Conservation (phyloP, 1,139 yeast genomes). For the Kurtzmaniella natalensis region DNA sequence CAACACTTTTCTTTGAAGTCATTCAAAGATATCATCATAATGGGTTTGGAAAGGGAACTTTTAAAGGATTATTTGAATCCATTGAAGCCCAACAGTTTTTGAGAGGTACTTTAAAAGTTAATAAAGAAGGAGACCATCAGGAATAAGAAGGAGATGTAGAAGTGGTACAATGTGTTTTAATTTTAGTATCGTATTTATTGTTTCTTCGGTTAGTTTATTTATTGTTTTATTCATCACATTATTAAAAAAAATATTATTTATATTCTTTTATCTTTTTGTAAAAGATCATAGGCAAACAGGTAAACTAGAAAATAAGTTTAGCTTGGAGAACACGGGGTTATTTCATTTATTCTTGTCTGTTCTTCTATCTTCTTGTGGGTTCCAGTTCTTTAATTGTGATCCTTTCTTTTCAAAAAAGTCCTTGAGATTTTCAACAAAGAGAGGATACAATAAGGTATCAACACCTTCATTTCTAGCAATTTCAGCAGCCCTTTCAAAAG, state of each 20-base stretch:
- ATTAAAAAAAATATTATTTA: too few species aligned
- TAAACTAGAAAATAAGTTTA: too few species aligned
- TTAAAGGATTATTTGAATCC: slow-evolving; percentile 73
- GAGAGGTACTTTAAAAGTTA: slow-evolving; percentile 44
- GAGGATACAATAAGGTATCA: slow-evolving; percentile 35
- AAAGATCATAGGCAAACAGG: too few species aligned
- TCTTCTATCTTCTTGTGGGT: slow-evolving; percentile 3
- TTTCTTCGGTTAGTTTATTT: too few species aligned
- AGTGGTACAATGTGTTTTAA: neutral
- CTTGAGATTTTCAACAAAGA: slow-evolving; percentile 43
- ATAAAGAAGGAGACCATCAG: neutral
- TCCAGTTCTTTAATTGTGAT: slow-evolving; percentile 16
- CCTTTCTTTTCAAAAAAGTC: slow-evolving; percentile 28
- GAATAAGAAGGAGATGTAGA: neutral
- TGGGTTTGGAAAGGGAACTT: slow-evolving; percentile 88
- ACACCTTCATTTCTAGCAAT: slow-evolving; percentile 49
- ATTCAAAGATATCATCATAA: slow-evolving; percentile 76
- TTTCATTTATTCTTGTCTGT: neutral
- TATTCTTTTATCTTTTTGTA: too few species aligned
- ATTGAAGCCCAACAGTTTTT: slow-evolving; percentile 59
- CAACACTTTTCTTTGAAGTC: slow-evolving; percentile 75
- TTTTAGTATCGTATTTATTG: neutral
- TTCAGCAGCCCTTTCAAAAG: slow-evolving; percentile 49
- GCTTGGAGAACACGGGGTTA: too few species aligned
- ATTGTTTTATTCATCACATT: too few species aligned